Evolutionary conservation across 805 yeast species (phyloP), one percentile per base, ranked within the genome.

Genomic region (Saccharomycopsis fodiens): DNA sequence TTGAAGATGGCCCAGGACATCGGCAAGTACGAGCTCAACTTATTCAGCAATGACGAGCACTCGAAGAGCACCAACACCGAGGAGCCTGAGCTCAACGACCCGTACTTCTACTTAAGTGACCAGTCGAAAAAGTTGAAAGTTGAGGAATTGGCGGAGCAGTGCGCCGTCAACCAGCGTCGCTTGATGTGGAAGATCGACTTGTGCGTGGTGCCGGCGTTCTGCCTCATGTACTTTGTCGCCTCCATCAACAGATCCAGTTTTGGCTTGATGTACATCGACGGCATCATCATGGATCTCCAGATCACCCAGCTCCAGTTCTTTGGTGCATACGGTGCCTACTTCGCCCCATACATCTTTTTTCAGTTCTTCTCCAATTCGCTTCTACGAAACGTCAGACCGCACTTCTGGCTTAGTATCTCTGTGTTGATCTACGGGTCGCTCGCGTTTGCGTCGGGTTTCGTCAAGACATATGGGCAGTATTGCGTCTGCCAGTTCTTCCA

Each of bases 221-320:
- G 85, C 58, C 58, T 81, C 34, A 65, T 82, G 32, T 82, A 82
- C 55, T 73, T 82, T 57, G 67, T 82, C 53, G 79, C 87, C 1
- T 82, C 80, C 55, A 63, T 83, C 56, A 87, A 82, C 58, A 69
- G 88, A 58, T 85, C 82, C 42, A 82, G 82, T 58, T 78, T 82
- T 48, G 76, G 86, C 30, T 81, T 82, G 58, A 87, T 89, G 13
- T 73, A 74, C 50, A 67, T 78, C 44, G 80, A 80, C 56, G 85
- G 85, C 7, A 63, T 82, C 63, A 64, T 68, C 17, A 60, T 55
- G 1, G 81, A 76, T 44, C 60, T 82, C 37, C 55, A 67, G 15
- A 65, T 82, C 37, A 59, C 61, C 1, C 81, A 82, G 5, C 68
- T 69, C 52, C 80, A 82, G 55, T 81, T 70, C 65, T 76, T 79